Evolutionary conservation across 768 basidiomycete genomes (phyloP), one percentile per base, ranked within the genome.

Genomic region (Suillus clintonianus): DNA sequence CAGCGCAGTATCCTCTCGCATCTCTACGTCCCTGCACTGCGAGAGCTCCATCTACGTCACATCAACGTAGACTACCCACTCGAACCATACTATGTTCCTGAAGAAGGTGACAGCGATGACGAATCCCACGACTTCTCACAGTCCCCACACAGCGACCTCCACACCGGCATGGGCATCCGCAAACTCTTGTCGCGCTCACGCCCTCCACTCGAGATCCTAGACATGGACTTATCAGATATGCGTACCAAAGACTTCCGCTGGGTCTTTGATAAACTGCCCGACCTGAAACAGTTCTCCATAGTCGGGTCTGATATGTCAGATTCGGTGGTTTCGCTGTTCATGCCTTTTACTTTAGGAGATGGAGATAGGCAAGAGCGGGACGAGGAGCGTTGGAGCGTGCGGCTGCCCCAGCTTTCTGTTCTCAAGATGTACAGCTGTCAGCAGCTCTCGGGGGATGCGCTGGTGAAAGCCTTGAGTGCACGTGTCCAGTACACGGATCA

Each of bases 141-240:
- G 69, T 91, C 89, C 6, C 89, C 89, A 19, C 89, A 79, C 70
- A 92, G 89, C 60, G 91, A 92, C 72, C 87, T 83, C 55, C 89
- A 89, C 24, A 92, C 89, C 3, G 91, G 91, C 24, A 90, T 92
- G 89, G 91, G 91, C 13, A 76, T 93, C 24, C 86, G 91, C 34
- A 81, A 78, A 51, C 82, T 93, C 61, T 81, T 92, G 37, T 70
- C 76, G 10, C 84, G 88, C 11, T 88, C 82, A 62, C 78, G 77
- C 56, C 91, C 91, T 3, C 89, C 89, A 15, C 76, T 93, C 45
- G 80, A 81, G 55, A 74, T 86, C 37, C 83, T 92, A 27, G 84
- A 89, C 70, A 92, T 93, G 91, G 88, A 92, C 69, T 89, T 87
- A 68, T 88, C 89, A 60, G 91, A 92, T 76, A 88, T 91, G 86